A percentile compares a stretch with the other conserved stretches of the same genome.
phyloP scores from a whole-genome alignment of 2,329 filamentous ascomycete genomes.

The Colletotrichum sp. region DNA sequence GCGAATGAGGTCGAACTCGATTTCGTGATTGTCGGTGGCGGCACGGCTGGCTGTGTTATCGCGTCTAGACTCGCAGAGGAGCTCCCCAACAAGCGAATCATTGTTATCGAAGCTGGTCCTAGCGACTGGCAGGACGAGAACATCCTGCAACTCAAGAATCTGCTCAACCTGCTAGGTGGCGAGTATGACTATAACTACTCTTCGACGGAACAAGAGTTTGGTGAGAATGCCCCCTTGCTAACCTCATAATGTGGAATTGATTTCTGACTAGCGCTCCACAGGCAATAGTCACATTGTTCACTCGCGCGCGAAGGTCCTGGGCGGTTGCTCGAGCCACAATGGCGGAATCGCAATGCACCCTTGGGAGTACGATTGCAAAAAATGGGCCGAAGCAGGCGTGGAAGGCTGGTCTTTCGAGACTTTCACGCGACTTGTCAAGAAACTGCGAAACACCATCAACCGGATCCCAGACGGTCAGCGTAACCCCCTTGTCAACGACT shows the following conservation, averaged over 20 bases:
- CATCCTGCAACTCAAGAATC: not conserved
- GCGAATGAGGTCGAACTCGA: not conserved
- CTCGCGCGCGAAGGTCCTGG: not conserved
- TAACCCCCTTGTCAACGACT: not conserved
- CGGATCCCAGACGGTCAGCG: not conserved
- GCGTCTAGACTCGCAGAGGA: not conserved
- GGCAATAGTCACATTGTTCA: not conserved
- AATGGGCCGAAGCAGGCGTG: not conserved
- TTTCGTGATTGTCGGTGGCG: not conserved
- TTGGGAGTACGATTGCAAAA: not conserved
- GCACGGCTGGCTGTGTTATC: not conserved
- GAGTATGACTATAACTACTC: not conserved
- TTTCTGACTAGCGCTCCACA: not conserved
- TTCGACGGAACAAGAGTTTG: not conserved
- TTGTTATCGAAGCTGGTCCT: not conserved
- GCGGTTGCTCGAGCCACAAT: not conserved
- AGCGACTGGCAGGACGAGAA: not conserved
- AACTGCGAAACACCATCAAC: not conserved
- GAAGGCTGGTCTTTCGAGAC: not conserved
- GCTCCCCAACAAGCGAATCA: not conserved
- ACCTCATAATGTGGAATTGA: not conserved
- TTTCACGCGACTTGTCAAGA: not conserved
- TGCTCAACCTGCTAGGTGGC: not conserved
- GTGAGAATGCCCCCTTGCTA: not conserved
- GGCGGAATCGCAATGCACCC: not conserved